phyloP scores from a whole-genome alignment of 208 protist genomes.

The Acanthamoeba healyi region DNA sequence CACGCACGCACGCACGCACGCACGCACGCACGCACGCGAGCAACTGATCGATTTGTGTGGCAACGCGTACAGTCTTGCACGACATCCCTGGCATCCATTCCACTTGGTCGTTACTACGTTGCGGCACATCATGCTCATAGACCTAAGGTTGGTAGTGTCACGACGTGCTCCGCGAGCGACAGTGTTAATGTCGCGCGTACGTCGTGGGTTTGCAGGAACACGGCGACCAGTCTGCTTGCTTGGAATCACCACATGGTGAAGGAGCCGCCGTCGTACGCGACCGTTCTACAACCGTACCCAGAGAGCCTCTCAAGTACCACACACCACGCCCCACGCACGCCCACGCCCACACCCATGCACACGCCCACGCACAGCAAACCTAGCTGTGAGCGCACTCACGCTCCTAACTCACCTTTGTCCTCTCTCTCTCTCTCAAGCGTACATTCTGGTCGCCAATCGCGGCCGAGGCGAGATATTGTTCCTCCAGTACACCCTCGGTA shows the following conservation, averaged over 20 bases:
- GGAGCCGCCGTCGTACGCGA: neutral
- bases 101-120: conserved; percentile 6
- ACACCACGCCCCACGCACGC: neutral
- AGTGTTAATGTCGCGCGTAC: no score
- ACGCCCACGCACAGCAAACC: no score
- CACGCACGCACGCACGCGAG: no score
- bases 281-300: neutral
- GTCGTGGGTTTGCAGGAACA: no score
- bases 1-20: no score
- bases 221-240: neutral
- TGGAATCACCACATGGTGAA: neutral
- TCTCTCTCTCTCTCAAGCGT: no score
- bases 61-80: neutral
- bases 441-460: conserved; percentile 30
- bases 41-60: no score
- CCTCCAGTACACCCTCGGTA: conserved; percentile 40
- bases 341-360: no score
- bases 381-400: no score
- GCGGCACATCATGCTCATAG: neutral
- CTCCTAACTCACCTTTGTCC: no score
- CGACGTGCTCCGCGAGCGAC: no score
- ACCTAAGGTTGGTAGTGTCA: neutral
- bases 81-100: conserved; percentile 2
- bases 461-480: conserved; percentile 2
- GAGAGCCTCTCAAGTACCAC: neutral